Evolutionary conservation across 805 yeast genomes (phyloP), one percentile per base, ranked within the genome.

Genomic region (Teunomyces aglyptinius): DNA sequence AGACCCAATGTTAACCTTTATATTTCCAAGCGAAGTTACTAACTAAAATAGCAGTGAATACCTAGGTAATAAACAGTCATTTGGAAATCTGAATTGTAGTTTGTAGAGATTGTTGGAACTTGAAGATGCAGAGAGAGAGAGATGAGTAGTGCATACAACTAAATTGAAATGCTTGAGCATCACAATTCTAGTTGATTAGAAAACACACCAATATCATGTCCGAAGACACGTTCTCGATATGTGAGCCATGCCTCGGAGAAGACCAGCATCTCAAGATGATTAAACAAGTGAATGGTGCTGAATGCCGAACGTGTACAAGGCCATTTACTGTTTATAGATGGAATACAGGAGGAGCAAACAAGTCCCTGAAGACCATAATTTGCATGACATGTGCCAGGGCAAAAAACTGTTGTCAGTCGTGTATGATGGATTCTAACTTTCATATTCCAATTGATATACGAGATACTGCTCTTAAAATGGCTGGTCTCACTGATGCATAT

Each of bases 391-490:
- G 99, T 69, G 82, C 97, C 0, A 71, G 83, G 35, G 81, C 84
- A 38, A 77, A 85, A 49, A 85, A 88, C 65, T 85, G 95, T 56
- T 92, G 99, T 60, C 98, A 94, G 63, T 70, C 82, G 19, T 92
- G 99, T 63, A 78, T 89, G 80, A 63, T 86, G 28, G 98, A 92
- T 67, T 68, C 91, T 35, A 80, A 84, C 24, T 87, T 82, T 68
- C 88, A 90, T 3, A 80, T 94, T n/a, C 89, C 96, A 0, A 61
- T 89, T 13, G 80, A 83, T 8, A 67, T 89, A 5, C 72, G 97
- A 52, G 97, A 91, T 57, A 82, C 89, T 1, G 87, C 96, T 3
- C 63, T 90, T 56, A 81, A 82, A 54, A 74, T 89, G 76, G 85
- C 91, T 2, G 84, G 83, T 12, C 68, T 75, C 12, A 49, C 65